A percentile compares a stretch with the other conserved stretches of the same genome.
Conservation (phyloP, 2,329 filamentous ascomycete genomes). For the Berkeleyomyces basicola region DNA sequence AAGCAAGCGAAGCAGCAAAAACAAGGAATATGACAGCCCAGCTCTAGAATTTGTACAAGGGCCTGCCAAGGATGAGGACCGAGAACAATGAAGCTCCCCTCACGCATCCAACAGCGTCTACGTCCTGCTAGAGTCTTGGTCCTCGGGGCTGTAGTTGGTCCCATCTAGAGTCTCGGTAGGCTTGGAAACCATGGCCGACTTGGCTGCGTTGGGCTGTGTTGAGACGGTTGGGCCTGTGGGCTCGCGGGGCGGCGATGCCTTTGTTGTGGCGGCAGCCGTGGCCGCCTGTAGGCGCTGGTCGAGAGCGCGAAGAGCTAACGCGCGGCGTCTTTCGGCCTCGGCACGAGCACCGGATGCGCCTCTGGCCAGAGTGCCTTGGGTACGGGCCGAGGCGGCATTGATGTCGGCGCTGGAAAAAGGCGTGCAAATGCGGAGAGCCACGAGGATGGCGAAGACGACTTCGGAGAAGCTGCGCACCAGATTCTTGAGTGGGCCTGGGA, state of each 20-base stretch:
- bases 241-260: conserved; percentile 20
- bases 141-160: conserved; percentile 48
- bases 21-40: too few relatives aligned
- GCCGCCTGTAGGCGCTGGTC: conserved; percentile 87
- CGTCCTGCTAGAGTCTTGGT: conserved; percentile 28
- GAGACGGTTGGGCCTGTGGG: conserved; percentile 39
- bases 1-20: too few relatives aligned
- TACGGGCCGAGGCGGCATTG: conserved; percentile 53
- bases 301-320: conserved; percentile 75
- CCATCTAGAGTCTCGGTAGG: conserved; percentile 45
- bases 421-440: conserved; percentile 60
- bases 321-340: conserved; percentile 78
- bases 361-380: conserved; percentile 39
- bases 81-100: neutral
- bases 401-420: conserved; percentile 75
- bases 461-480: conserved; percentile 58
- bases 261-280: conserved; percentile 31
- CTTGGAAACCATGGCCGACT: conserved; percentile 41
- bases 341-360: conserved; percentile 56
- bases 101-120: neutral
- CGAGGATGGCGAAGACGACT: conserved; percentile 55
- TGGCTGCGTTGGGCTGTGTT: conserved; percentile 37
- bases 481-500: conserved; percentile 70
- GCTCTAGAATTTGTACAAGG: neutral
- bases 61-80: neutral